Evolutionary conservation across 306 rosid genomes (phyloP).

Genomic region (Vigna reflexopilosa): DNA sequence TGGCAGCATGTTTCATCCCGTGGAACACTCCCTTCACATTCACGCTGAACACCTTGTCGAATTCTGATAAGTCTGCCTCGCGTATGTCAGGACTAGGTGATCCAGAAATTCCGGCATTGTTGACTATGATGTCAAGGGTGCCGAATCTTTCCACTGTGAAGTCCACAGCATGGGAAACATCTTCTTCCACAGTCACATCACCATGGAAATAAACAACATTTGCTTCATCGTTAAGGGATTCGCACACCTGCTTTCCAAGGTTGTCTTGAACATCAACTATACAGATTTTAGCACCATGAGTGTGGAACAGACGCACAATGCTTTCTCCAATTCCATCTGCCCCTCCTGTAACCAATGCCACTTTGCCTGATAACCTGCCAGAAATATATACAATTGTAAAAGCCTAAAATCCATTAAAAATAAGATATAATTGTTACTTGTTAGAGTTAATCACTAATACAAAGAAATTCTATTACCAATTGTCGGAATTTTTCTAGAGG

Average conservation of each 20-base stretch:
- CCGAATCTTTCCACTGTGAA: slow-evolving; percentile 63
- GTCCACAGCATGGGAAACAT: slow-evolving; percentile 65
- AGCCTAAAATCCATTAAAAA: too few species aligned
- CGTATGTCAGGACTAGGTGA: slow-evolving; percentile 76
- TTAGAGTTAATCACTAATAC: too few species aligned
- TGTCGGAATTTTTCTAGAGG: too few species aligned
- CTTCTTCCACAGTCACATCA: slow-evolving; percentile 73
- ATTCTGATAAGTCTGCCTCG: slow-evolving; percentile 62
- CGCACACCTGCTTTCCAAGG: slow-evolving; percentile 60
- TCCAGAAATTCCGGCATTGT: slow-evolving; percentile 87
- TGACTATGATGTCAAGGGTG: slow-evolving; percentile 82
- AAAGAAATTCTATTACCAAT: too few species aligned
- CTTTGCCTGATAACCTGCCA: slow-evolving; percentile 77
- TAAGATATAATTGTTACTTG: too few species aligned
- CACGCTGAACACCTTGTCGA: slow-evolving; percentile 71
- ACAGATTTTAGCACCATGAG: slow-evolving; percentile 86
- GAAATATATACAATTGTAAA: too few species aligned
- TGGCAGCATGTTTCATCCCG: slow-evolving; percentile 81
- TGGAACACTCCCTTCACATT: slow-evolving; percentile 84
- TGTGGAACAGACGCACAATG: slow-evolving; percentile 70
- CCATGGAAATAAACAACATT: slow-evolving; percentile 56
- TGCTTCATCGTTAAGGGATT: slow-evolving; percentile 56
- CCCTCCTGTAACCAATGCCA: slow-evolving; percentile 90
- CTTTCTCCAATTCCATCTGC: slow-evolving; percentile 92
- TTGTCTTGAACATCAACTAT: slow-evolving; percentile 78